Base-by-base conservation (phyloP, 805 yeast species). In the Cyberlindnera amylophila region DNA sequence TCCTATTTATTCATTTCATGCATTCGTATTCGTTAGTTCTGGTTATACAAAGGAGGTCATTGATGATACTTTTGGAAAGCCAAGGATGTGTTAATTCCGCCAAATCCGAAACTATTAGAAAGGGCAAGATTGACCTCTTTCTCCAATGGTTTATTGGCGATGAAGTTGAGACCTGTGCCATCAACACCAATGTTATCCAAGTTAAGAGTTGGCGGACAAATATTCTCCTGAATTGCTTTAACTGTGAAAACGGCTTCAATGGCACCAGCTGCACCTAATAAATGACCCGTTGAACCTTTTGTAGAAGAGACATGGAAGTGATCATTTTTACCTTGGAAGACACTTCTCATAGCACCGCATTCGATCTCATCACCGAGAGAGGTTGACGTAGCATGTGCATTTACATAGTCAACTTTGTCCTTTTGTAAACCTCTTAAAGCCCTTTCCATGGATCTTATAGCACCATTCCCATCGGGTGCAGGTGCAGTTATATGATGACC, bases 341-440 rank as follows among this genome's bases (percentile, higher is more conserved):
- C 54, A 4, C 72, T 61, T 36, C 67, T 61, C 38, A 93, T 81
- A 3, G 98, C 98, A 33, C 60, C 59, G 54, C 84, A 79, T 58
- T 93, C 99, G 0, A 96, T 93, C 15, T 79, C 65, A 57, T 93
- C 99, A 5, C 99, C 99, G 4, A 90, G 65, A 6, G 70, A 66
- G 0, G 99, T 93, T 0, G 96, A 86, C 0, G 99, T 93, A 0
- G 99, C 99, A 63, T 93, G 99, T 2, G 99, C 97, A 63, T 95
- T 93, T 36, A 93, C 71, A 57, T 89, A 93, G 35, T 75, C 88
- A 15, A 91, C 70, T 2, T 75, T 69, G 4, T 55, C 34, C 0
- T 80, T 71, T 1, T 59, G 58, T 2, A 82, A 44, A 0, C 69
- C 69, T 19, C 65, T 59, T 19, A 90, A 49, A 0, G 98, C 96